Evolutionary conservation across 2,329 filamentous ascomycete species (phyloP).

Genomic region (Aureobasidium sp.): DNA sequence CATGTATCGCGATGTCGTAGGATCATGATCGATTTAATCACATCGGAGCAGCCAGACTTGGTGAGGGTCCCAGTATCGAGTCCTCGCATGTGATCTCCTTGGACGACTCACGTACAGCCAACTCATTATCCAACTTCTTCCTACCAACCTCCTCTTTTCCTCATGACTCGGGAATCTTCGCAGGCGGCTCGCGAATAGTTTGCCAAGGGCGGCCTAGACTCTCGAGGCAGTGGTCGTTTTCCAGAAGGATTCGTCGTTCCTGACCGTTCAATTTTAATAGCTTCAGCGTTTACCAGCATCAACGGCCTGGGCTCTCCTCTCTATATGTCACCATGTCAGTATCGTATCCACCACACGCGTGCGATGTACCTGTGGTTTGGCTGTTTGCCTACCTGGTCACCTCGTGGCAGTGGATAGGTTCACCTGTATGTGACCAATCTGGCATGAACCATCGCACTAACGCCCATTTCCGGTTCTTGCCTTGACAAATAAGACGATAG

Average conservation of each 20-base stretch:
- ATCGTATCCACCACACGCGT: background rate
- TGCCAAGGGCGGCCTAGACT: background rate
- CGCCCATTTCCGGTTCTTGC: background rate
- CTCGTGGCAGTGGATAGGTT: background rate
- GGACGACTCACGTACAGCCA: background rate
- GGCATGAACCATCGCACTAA: background rate
- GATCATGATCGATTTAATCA: background rate
- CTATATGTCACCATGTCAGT: background rate
- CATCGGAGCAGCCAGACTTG: background rate
- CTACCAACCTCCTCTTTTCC: background rate
- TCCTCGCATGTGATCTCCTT: background rate
- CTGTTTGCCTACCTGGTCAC: background rate
- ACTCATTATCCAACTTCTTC: background rate
- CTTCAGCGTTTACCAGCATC: background rate
- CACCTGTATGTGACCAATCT: background rate
- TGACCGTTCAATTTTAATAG: conserved; percentile 3
- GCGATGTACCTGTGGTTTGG: background rate
- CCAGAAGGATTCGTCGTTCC: background rate
- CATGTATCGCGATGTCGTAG: background rate
- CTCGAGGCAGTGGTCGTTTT: background rate
- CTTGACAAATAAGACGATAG: too few relatives aligned
- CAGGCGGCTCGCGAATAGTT: background rate
- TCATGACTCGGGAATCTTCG: background rate
- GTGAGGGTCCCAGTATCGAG: background rate
- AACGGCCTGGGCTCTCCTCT: background rate